Percentiles rank a stretch among this genome's conserved stretches.
These are phyloP conservation scores for Sutorius australiensis DNA, from an alignment of 768 basidiomycete genomes.

Conservation along the genomic window DNA sequence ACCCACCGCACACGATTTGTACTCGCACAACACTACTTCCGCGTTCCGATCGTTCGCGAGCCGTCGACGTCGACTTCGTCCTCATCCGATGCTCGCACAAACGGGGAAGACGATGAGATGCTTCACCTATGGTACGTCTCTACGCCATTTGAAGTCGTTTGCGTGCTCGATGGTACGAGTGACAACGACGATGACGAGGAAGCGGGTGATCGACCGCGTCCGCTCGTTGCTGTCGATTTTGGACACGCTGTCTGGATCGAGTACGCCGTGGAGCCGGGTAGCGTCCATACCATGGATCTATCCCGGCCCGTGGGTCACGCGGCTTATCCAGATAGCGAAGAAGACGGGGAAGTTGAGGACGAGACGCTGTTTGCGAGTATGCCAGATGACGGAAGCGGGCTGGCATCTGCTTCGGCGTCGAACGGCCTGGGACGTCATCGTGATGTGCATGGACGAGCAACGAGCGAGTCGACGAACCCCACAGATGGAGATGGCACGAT, in stretches of 20 bases:
- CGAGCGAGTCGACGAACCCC: constrained; percentile 12
- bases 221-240: constrained; percentile 81
- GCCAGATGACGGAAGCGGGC: constrained; percentile 7
- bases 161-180: constrained; percentile 46
- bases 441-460: neutral
- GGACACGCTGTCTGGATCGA: constrained; percentile 86
- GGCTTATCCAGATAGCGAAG: constrained; percentile 25
- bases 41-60: constrained; percentile 50
- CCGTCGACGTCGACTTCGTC: constrained; percentile 10
- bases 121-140: constrained; percentile 71
- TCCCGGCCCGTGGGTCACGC: constrained; percentile 29
- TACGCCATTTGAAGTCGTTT: constrained; percentile 68
- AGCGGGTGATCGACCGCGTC: constrained; percentile 49
- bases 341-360: constrained; percentile 25
- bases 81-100: neutral
- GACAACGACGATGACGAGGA: constrained; percentile 34
- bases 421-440: constrained; percentile 1
- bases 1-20: constrained; percentile 61
- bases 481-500: constrained; percentile 18
- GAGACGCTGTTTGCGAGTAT: constrained; percentile 6
- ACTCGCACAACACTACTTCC: constrained; percentile 73
- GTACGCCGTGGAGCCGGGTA: constrained; percentile 37
- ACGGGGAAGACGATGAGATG: constrained; percentile 45
- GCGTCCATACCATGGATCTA: constrained; percentile 27
- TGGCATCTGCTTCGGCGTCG: neutral